Evolutionary conservation across 1,139 yeast genomes (phyloP).

Genomic region (Zygosaccharomyces sapae): DNA sequence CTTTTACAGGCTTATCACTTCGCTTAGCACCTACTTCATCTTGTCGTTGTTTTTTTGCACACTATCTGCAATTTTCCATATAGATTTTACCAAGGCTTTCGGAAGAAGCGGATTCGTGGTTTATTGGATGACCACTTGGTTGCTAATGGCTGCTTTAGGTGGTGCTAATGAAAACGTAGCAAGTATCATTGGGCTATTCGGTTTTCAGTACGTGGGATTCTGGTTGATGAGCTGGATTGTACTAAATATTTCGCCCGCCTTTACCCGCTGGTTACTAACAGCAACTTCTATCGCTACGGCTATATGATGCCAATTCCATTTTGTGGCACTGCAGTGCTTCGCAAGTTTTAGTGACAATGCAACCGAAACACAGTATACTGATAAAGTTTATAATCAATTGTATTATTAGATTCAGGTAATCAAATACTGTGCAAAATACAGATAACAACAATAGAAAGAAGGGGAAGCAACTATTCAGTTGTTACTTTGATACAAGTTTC

Average conservation of each 20-base stretch:
- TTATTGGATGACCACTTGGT: constrained; percentile 58
- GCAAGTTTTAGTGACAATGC: too few species aligned
- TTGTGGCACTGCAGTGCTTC: too few species aligned
- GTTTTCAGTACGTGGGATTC: constrained; percentile 52
- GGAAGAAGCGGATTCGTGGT: constrained; percentile 62
- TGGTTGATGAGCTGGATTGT: constrained; percentile 64
- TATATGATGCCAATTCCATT: constrained; percentile 58
- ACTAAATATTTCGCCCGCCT: constrained; percentile 59
- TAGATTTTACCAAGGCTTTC: constrained; percentile 49
- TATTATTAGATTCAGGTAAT: too few species aligned
- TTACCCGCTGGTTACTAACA: constrained; percentile 52
- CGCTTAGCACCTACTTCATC: constrained; percentile 48
- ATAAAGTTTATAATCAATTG: too few species aligned
- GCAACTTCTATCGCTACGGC: constrained; percentile 56
- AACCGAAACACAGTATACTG: too few species aligned
- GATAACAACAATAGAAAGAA: too few species aligned
- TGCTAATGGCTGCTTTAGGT: constrained; percentile 59
- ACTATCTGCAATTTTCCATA: constrained; percentile 58
- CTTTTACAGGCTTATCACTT: constrained; percentile 46
- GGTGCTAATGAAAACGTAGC: constrained; percentile 61
- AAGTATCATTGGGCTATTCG: constrained; percentile 42
- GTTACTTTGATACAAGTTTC: too few species aligned
- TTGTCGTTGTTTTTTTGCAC: constrained; percentile 53
- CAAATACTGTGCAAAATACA: too few species aligned
- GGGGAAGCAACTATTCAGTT: too few species aligned